Conservation (phyloP, 139 green algal species). For the Picochlorum sp. region DNA sequence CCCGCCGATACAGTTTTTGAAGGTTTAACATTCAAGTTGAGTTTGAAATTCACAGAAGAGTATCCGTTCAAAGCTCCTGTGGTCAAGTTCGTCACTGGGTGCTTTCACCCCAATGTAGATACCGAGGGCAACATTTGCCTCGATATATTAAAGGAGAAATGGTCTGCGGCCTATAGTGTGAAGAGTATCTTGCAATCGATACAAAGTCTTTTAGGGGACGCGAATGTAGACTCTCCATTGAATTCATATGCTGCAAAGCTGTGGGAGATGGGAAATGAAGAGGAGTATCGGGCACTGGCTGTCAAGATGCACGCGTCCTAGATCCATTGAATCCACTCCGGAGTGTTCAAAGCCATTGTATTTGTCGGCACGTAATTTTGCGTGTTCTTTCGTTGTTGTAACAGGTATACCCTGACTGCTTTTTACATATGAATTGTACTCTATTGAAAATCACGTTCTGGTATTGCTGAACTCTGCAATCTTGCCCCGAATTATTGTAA, state of each 20-base stretch:
- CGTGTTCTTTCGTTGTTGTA: neutral
- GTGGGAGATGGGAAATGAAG: conserved; percentile 47
- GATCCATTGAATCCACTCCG: too few relatives aligned
- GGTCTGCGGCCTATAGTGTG: conserved; percentile 66
- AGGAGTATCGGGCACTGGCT: conserved; percentile 47
- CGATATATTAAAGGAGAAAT: conserved; percentile 75
- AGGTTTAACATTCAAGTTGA: conserved; percentile 58
- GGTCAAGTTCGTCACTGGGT: conserved; percentile 66
- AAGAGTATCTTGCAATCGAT: conserved; percentile 67
- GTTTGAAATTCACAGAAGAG: conserved; percentile 55
- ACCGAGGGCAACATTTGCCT: conserved; percentile 74
- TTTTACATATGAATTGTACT: neutral
- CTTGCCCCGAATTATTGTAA: conserved; percentile 13
- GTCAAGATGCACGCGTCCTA: conserved; percentile 34
- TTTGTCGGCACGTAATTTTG: too few relatives aligned
- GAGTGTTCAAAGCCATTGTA: too few relatives aligned
- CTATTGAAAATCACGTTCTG: neutral
- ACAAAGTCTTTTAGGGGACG: conserved; percentile 63
- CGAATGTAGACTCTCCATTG: conserved; percentile 72
- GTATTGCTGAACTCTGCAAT: conserved; percentile 15
- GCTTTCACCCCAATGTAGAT: conserved; percentile 80
- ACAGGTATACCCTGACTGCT: neutral
- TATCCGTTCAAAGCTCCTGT: conserved; percentile 72
- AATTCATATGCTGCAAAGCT: conserved; percentile 64
- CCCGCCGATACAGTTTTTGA: conserved; percentile 57